phyloP scores from a whole-genome alignment of 176 grass and related monocot genomes.

The Oryza brachyantha region DNA sequence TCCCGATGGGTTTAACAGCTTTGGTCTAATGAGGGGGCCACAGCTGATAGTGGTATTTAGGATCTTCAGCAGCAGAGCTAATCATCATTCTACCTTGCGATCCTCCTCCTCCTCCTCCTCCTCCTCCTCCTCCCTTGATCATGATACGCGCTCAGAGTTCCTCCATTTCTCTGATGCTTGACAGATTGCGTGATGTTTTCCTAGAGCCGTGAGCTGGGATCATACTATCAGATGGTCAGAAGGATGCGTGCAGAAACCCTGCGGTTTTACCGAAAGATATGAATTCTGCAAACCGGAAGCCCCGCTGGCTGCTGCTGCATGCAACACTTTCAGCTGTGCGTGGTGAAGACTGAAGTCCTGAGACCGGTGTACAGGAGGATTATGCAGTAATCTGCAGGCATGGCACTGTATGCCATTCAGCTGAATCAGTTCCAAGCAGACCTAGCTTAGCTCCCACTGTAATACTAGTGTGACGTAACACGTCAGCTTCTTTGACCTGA shows the following conservation, averaged over 20 bases:
- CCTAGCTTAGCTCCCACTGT: too few relatives aligned
- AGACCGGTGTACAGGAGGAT: not conserved
- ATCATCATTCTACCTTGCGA: slow-evolving; percentile 50
- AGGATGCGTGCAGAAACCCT: not conserved
- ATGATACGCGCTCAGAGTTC: slow-evolving; percentile 30
- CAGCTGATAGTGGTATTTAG: slow-evolving; percentile 4
- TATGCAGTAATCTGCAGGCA: not conserved
- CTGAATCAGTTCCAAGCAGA: not conserved
- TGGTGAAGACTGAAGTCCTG: not conserved
- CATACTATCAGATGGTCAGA: not conserved
- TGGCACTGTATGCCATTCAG: not conserved
- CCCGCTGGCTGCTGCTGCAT: too few relatives aligned
- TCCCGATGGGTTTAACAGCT: slow-evolving; percentile 37
- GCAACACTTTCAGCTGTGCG: too few relatives aligned
- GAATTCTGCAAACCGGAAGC: not conserved
- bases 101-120: slow-evolving; percentile 13
- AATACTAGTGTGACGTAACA: not conserved
- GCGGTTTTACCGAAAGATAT: not conserved
- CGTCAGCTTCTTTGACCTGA: not conserved
- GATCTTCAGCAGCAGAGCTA: slow-evolving; percentile 31
- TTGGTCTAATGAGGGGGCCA: slow-evolving; percentile 11
- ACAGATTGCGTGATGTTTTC: slow-evolving; percentile 13
- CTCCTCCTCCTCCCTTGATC: slow-evolving; percentile 19
- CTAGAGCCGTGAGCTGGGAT: not conserved
- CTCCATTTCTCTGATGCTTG: not conserved